Percentiles rank a stretch among this genome's conserved stretches.
phyloP scores from a whole-genome alignment of 306 rosid genomes.

The Arachis hypogaea region DNA sequence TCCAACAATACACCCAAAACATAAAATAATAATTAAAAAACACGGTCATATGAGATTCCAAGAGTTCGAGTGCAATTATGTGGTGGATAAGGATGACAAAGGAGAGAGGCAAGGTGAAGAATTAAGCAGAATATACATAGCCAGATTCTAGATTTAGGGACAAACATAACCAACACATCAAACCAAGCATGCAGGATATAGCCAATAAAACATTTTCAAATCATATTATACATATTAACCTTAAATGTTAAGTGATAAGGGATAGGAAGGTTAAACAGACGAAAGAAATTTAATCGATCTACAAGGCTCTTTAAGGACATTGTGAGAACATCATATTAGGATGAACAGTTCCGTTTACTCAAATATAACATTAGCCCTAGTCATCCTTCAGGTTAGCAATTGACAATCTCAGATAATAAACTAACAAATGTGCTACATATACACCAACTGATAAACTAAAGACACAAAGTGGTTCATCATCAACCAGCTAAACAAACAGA shows the following conservation, averaged over 20 bases:
- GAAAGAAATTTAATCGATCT: neutral
- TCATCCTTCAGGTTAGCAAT: constrained; percentile 8
- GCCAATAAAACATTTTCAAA: neutral
- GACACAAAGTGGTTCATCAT: neutral
- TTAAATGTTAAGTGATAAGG: neutral
- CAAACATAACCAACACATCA: neutral
- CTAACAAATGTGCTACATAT: too few relatives aligned
- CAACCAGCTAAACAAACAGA: constrained; percentile 26
- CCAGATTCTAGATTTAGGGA: neutral
- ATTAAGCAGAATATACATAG: neutral
- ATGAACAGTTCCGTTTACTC: neutral
- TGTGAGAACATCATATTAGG: neutral
- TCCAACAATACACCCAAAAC: neutral
- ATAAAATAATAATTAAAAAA: neutral
- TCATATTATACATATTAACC: neutral
- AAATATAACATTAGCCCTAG: neutral
- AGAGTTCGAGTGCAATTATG: neutral
- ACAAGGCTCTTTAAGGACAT: neutral
- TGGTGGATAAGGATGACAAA: neutral
- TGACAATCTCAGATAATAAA: constrained; percentile 8
- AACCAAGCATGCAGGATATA: neutral
- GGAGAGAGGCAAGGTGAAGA: neutral
- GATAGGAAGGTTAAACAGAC: neutral
- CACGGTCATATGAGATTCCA: neutral
- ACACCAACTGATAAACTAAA: neutral